A percentile compares a stretch with the other conserved stretches of the same genome.
Conservation (phyloP, 2,329 filamentous ascomycete genomes). For the Fusarium zealandicum region DNA sequence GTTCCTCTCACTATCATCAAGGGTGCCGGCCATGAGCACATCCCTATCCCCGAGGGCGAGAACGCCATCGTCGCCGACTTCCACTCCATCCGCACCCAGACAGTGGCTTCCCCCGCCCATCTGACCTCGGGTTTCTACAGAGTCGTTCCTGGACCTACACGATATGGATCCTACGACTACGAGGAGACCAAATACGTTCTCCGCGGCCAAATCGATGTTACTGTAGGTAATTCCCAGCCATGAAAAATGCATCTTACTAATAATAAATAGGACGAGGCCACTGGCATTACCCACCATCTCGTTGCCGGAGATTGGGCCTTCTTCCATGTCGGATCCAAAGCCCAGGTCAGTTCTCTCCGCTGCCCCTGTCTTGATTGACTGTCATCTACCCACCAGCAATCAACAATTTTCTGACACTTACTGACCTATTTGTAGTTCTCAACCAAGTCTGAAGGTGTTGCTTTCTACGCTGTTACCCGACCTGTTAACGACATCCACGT, state of each 20-base stretch:
- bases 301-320: slow-evolving; percentile 32
- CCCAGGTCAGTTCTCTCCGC: slow-evolving; percentile 20
- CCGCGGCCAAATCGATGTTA: slow-evolving; percentile 22
- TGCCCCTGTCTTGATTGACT: no score
- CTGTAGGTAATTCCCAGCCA: no score
- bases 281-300: slow-evolving; percentile 27
- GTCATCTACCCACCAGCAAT: no score
- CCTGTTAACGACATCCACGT: slow-evolving; percentile 11
- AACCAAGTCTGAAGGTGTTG: slow-evolving; percentile 15
- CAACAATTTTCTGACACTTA: rapidly evolving
- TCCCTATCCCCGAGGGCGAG: slow-evolving; percentile 24
- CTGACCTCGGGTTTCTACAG: slow-evolving; percentile 26
- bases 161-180: slow-evolving; percentile 26
- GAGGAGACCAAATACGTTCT: slow-evolving; percentile 33
- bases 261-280: slow-evolving; percentile 17
- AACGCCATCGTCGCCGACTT: slow-evolving; percentile 25
- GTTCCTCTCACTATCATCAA: slow-evolving; percentile 32
- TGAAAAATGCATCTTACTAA: no score
- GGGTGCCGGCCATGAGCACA: slow-evolving; percentile 28
- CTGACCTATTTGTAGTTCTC: slow-evolving; percentile 14
- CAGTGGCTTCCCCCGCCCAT: slow-evolving; percentile 5
- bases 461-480: slow-evolving; percentile 29
- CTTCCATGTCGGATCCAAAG: slow-evolving; percentile 30
- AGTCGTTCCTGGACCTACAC: slow-evolving; percentile 27
- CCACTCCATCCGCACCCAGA: slow-evolving; percentile 18